Base-by-base conservation (phyloP, 2,329 filamentous ascomycete genomes). In the Clarireedia paspali region DNA sequence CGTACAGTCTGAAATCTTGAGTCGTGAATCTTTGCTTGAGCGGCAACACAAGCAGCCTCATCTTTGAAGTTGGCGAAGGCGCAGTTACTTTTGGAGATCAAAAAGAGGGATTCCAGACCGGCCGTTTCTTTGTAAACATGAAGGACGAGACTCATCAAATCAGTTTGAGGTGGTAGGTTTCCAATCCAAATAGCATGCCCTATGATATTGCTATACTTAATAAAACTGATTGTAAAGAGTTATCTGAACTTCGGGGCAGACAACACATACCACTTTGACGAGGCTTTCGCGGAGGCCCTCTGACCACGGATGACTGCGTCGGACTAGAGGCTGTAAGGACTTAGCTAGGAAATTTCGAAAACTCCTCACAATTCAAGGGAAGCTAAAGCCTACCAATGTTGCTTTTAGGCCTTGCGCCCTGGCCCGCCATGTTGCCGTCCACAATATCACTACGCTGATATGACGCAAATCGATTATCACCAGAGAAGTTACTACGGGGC, bases 61-160 rank as follows among this genome's bases (percentile, higher is more conserved):
- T 89, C 87, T 60, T 85, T 88, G 70, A 95, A 97, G 67, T 97
- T 97, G 62, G 95, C 90, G 73, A 97, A 97, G 0, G 91, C 92
- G 67, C 92, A 97, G 68, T 96, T 96, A 70, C 91, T 96, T 70
- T 96, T 96, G 0, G 91, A 92, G 42, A 97, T 97, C 38, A 97
- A 75, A 63, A 97, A 96, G 0, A 97, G 75, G 47, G 91, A 96
- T 68, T 96, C 88, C 23, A 97, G 82, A 1, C 91, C 81, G 44
- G 77, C 81, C 0, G 78, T 80, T 0, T 89, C 85, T 62, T 91
- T 87, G 60, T 82, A 95, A 57, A 96, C 94, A 68, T 96, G 89
- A 58, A 94, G 84, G 52, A 96, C 95, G n/a, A 97, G 75, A 57
- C 82, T 87, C 71, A 90, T 84, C 12, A 97, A 78, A 42, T 85